Conservation (phyloP, 1,284 basidiomycete genomes). For the Cutaneotrichosporon spelunceum region DNA sequence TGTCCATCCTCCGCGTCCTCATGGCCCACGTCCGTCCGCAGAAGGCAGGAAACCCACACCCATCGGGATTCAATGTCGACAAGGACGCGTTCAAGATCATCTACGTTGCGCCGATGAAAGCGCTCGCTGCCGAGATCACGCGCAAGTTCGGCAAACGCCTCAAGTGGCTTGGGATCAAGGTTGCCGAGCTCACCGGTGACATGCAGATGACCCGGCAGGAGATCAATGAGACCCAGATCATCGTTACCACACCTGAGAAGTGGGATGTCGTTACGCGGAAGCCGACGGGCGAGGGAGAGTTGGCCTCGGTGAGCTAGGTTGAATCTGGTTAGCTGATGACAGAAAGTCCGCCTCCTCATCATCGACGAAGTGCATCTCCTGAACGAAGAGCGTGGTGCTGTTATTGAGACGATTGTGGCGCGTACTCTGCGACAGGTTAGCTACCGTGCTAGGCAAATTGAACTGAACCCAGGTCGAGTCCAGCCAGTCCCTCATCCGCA, state of each 20-base stretch:
- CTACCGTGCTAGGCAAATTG: neutral
- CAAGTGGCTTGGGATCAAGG: constrained; percentile 82
- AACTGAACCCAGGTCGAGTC: constrained; percentile 72
- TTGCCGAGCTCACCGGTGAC: constrained; percentile 93
- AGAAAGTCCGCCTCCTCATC: constrained; percentile 92
- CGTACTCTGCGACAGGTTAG: constrained; percentile 82
- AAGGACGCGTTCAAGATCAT: constrained; percentile 88
- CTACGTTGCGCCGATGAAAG: constrained; percentile 99
- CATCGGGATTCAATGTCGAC: constrained; percentile 59
- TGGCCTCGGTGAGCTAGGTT: constrained; percentile 69
- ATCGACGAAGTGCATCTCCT: constrained; percentile 98
- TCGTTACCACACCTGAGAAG: constrained; percentile 98
- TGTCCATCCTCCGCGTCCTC: constrained; percentile 85
- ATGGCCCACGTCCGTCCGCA: constrained; percentile 59
- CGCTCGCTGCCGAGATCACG: constrained; percentile 91
- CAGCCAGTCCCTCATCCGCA: constrained; percentile 94
- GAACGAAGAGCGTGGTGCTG: constrained; percentile 96
- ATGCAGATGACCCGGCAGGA: constrained; percentile 96
- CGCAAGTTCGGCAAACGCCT: constrained; percentile 87
- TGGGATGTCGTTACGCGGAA: constrained; percentile 99
- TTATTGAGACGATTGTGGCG: constrained; percentile 98
- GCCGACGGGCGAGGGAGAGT: constrained; percentile 91
- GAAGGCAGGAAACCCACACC: constrained; percentile 45
- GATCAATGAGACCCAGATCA: constrained; percentile 94
- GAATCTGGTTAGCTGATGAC: constrained; percentile 9